Base-by-base conservation (phyloP, 192 early-diverging fungal species). In the Geranomyces michiganensis region DNA sequence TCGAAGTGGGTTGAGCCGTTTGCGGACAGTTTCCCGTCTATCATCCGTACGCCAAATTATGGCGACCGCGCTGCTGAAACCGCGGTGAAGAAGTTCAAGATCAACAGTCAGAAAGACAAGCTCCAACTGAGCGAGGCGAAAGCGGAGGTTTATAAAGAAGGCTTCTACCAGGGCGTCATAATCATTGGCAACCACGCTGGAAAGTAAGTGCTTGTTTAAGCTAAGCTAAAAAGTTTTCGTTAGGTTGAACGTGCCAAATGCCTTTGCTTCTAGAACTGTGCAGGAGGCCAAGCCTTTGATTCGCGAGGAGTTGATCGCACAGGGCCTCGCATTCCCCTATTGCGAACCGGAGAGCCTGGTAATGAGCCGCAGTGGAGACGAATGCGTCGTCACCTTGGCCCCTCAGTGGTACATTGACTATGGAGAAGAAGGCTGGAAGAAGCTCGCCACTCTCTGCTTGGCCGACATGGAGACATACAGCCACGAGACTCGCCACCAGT, bases 371-470 rank as follows among this genome's bases (percentile, higher is more conserved):
- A 92, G 90, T 70, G 97, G 92, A 46, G 97, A 99, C 68, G 95
- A 97, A 78, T 99, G 97, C 80, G 91, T 99, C 26, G 95, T 97
- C 68, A 92, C 94, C 44, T 80, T 96, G 76, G 90, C 92, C 78
- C 93, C 94, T 65, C 97, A 99, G 83, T 99, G 97, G 97, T 99
- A 96, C 82, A 84, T 99, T 80, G 92, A 96, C 84, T 99, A 98
- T 74, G 96, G 96, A 75, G 95, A 98, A 81, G 77, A 87, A 12
- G 68, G 84, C 24, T 99, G 96, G 96, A 89, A 84, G 70, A 80
- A 77, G 9, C 67, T 85, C 70, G 87, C 95, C 14, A 84, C 91
- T 65, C 78, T 93, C 78, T 79, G 90, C 78, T 77, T 99, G 72
- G 78, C 78, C 24, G 64, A 85, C 36, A 91, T 99, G 89, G 89